Base-by-base conservation (phyloP, 371 early-diverging fungal genomes). In the Zychaea mexicana region DNA sequence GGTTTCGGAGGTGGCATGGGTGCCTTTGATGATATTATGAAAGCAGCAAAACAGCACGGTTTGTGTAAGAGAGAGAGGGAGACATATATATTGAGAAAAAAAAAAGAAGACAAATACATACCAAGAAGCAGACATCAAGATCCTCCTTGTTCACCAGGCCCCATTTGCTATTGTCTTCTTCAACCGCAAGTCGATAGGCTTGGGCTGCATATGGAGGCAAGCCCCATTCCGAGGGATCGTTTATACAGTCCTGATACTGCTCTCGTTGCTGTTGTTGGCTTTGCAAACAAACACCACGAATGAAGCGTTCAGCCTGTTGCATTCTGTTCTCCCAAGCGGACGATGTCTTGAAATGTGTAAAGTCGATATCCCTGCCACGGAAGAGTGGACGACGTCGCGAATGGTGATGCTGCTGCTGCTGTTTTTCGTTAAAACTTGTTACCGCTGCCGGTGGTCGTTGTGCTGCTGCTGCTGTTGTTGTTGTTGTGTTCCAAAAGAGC, bases 1-100 rank as follows among this genome's bases (percentile, higher is more conserved):
- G 75, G 76, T 2, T 53, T 70, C n/a, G 84, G 86, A 22, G 76
- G 79, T 67, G 86, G 86, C 1, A 62, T 69, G 33, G 73, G 76
- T 10, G 81, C 73, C 36, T 78, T n/a, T n/a, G n/a, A n/a, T n/a
- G n/a, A n/a, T n/a, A n/a, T n/a, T n/a, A n/a, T n/a, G n/a, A n/a
- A n/a, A n/a, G n/a, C n/a, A n/a, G n/a, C n/a, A n/a, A n/a, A n/a
- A n/a, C n/a, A n/a, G n/a, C n/a, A n/a, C n/a, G n/a, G n/a, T n/a
- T n/a, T n/a, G n/a, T n/a, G n/a, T n/a, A n/a, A n/a, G n/a, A n/a
- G 77, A 19, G n/a, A 27, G 0, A 54, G 9, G 8, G 31, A 36
- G 13, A 42, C 4, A 42, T n/a, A n/a, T n/a, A n/a, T n/a, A n/a
- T n/a, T n/a, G n/a, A n/a, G n/a, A n/a, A n/a, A n/a, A n/a, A n/a